These are phyloP conservation scores for Xylaria digitata DNA, from an alignment of 2,329 filamentous ascomycete genomes.

Conservation along the genomic window DNA sequence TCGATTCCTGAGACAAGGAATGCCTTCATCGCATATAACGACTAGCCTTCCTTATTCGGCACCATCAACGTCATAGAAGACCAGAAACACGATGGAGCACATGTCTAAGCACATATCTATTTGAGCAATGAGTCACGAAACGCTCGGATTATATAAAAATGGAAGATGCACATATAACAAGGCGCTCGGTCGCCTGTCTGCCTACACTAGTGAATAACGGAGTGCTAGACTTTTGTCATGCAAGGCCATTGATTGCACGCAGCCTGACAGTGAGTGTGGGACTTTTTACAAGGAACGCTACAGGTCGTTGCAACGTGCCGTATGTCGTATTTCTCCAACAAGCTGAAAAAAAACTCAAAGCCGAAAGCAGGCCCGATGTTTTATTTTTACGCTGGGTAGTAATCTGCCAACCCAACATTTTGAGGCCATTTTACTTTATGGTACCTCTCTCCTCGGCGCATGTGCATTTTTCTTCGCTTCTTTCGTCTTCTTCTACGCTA, in stretches of 20 bases:
- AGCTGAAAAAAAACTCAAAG: constrained; percentile 21
- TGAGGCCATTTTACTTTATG: neutral
- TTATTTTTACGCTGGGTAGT: constrained; percentile 4
- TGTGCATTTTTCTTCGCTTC: no score
- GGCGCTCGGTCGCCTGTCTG: neutral
- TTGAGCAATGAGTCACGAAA: constrained; percentile 3
- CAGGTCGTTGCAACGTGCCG: constrained; percentile 12
- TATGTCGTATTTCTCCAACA: constrained; percentile 20
- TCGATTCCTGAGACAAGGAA: neutral
- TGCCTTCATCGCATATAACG: neutral
- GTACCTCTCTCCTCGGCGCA: neutral
- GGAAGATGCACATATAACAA: neutral
- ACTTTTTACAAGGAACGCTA: neutral
- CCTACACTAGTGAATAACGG: no score
- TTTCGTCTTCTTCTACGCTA: no score
- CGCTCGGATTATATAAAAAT: neutral
- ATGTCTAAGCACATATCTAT: neutral
- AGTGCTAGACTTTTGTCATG: no score
- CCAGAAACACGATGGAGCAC: neutral
- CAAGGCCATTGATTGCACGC: neutral
- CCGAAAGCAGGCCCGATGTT: constrained; percentile 22
- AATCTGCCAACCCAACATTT: constrained; percentile 18
- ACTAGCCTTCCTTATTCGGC: constrained; percentile 19
- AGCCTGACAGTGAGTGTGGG: constrained; percentile 3
- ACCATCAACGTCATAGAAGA: constrained; percentile 4